A percentile compares a stretch with the other conserved stretches of the same genome.
These are phyloP conservation scores for Petunia axillaris DNA, from an alignment of 257 asterid species.

Conservation along the genomic window DNA sequence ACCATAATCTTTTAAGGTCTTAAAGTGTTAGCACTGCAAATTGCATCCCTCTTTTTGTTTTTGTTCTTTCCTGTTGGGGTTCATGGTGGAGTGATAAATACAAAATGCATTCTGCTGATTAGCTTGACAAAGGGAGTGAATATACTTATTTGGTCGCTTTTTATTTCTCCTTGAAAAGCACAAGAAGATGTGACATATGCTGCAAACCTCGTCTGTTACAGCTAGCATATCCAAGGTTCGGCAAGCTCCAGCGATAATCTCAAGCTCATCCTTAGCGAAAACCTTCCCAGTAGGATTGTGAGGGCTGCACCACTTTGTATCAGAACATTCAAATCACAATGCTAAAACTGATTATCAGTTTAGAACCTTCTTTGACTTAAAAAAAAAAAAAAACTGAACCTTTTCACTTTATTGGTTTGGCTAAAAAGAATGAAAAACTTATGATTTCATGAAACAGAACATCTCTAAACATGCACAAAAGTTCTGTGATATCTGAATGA, in stretches of 20 bases:
- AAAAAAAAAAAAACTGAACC: slow-evolving; percentile 11
- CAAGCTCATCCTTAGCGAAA: slow-evolving; percentile 76
- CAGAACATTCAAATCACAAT: slow-evolving; percentile 36
- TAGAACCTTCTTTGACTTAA: slow-evolving; percentile 1
- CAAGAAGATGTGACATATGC: background rate
- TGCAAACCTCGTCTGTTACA: slow-evolving; percentile 90
- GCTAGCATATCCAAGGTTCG: slow-evolving; percentile 65
- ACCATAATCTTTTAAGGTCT: background rate
- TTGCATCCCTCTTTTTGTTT: slow-evolving; percentile 1
- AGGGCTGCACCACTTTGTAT: slow-evolving; percentile 67
- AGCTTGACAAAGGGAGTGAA: background rate
- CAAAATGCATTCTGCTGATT: background rate
- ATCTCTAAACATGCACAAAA: slow-evolving; percentile 2
- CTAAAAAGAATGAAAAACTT: slow-evolving; percentile 7
- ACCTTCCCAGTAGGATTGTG: slow-evolving; percentile 97
- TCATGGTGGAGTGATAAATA: background rate
- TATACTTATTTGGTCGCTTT: background rate
- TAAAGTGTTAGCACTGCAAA: slow-evolving; percentile 5
- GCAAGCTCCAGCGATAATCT: slow-evolving; percentile 85
- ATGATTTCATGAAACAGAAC: slow-evolving; percentile 20
- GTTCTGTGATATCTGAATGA: slow-evolving; percentile 4
- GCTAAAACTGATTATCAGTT: background rate
- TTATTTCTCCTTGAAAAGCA: background rate
- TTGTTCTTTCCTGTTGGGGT: background rate
- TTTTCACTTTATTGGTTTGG: background rate